Evolutionary conservation across 1,284 basidiomycete genomes (phyloP).

Genomic region (Fistulina hepatica): DNA sequence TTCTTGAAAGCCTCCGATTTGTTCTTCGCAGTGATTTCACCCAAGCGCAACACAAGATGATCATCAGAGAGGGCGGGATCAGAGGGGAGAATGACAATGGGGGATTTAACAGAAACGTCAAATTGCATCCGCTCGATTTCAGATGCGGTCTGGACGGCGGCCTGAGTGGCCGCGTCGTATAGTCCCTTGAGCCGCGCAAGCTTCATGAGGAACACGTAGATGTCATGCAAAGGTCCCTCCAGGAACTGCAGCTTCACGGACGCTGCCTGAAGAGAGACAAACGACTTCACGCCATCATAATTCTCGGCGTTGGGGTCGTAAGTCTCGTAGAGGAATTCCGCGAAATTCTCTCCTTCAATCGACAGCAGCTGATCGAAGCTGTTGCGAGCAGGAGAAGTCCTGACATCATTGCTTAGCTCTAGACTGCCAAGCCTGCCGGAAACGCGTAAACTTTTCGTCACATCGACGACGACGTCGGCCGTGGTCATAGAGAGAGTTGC

Average conservation of each 20-base stretch:
- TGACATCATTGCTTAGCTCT: conserved; percentile 78
- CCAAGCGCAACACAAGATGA: conserved; percentile 73
- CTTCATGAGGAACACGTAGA: conserved; percentile 80
- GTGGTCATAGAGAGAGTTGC: conserved; percentile 89
- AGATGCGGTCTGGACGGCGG: conserved; percentile 84
- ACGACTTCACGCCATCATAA: conserved; percentile 81
- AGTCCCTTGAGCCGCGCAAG: conserved; percentile 87
- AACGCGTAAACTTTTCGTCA: conserved; percentile 73
- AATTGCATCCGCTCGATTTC: conserved; percentile 90
- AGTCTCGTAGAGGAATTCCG: conserved; percentile 93
- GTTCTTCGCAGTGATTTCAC: conserved; percentile 84
- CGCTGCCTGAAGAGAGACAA: conserved; percentile 77
- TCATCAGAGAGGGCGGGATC: conserved; percentile 58
- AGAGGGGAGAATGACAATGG: conserved; percentile 85
- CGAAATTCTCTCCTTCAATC: conserved; percentile 93
- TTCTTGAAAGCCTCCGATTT: conserved; percentile 53
- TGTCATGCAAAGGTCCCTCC: conserved; percentile 77
- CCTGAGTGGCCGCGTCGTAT: conserved; percentile 92
- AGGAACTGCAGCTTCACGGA: conserved; percentile 88
- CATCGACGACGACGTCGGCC: conserved; percentile 76
- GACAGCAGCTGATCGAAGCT: conserved; percentile 85
- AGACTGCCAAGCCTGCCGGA: conserved; percentile 82
- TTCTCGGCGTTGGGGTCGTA: conserved; percentile 64
- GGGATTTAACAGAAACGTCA: conserved; percentile 83
- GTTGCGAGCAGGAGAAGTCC: conserved; percentile 41